A percentile compares a stretch with the other conserved stretches of the same genome.
These are phyloP conservation scores for Aspergillus sclerotialis DNA, from an alignment of 2,329 filamentous ascomycete species.

Conservation along the genomic window DNA sequence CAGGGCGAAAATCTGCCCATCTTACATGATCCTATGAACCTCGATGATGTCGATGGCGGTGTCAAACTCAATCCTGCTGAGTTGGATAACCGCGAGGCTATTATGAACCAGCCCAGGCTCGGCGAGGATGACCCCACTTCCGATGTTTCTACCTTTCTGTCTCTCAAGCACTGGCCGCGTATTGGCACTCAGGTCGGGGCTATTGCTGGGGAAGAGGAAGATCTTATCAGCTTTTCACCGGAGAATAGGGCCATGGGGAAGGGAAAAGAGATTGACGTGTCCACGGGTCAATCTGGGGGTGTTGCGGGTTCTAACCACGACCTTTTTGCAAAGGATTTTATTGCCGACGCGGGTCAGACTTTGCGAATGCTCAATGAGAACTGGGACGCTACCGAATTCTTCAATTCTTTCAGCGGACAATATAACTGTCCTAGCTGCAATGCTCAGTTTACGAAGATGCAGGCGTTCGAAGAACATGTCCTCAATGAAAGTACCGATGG, in stretches of 20 bases:
- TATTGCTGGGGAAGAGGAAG: neutral
- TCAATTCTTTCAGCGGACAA: conserved; percentile 18
- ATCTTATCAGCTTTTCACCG: conserved; percentile 9
- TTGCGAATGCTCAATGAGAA: conserved; percentile 9
- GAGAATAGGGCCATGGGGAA: neutral
- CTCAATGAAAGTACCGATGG: conserved; percentile 11
- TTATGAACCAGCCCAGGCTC: conserved; percentile 10
- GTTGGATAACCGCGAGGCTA: conserved; percentile 9
- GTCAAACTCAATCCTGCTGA: conserved; percentile 11
- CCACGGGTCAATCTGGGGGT: neutral
- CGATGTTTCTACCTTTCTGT: conserved; percentile 4
- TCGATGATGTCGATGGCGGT: conserved; percentile 16
- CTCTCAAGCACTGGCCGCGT: conserved; percentile 19
- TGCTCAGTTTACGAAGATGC: conserved; percentile 14
- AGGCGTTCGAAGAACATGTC: conserved; percentile 29
- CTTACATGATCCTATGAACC: conserved; percentile 3
- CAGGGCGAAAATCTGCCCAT: conserved; percentile 2
- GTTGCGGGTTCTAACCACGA: neutral
- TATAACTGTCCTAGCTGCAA: conserved; percentile 30
- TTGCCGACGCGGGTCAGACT: conserved; percentile 6
- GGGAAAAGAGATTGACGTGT: conserved; percentile 5
- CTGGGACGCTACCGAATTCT: conserved; percentile 26
- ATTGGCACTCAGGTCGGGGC: conserved; percentile 2
- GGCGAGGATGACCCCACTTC: conserved; percentile 3
- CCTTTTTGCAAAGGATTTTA: neutral